Evolutionary conservation across 2,329 filamentous ascomycete genomes (phyloP).

Genomic region (Diatrype stigma): DNA sequence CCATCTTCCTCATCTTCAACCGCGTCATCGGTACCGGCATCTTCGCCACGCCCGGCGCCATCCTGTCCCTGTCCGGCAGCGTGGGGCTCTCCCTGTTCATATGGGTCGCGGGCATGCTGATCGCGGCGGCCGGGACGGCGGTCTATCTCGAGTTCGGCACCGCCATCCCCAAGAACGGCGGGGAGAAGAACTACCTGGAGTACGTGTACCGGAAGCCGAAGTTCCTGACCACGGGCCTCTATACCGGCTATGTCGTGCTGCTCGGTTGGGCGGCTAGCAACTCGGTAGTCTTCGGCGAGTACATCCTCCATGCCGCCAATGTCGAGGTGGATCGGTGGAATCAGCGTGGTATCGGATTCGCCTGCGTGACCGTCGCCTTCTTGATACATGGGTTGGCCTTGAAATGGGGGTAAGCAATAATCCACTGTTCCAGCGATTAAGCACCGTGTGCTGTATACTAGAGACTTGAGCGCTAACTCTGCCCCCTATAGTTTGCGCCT

Average conservation of each 20-base stretch:
- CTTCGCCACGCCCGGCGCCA: constrained; percentile 51
- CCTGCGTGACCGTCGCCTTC: constrained; percentile 51
- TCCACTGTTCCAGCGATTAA: background rate
- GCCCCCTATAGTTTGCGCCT: constrained; percentile 38
- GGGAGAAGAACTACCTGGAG: constrained; percentile 65
- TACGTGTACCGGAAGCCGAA: constrained; percentile 55
- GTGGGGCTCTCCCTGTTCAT: constrained; percentile 41
- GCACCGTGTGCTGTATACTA: too few relatives aligned
- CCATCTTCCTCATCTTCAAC: constrained; percentile 52
- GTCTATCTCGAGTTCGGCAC: constrained; percentile 62
- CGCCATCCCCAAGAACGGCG: constrained; percentile 57
- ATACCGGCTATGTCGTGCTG: constrained; percentile 58
- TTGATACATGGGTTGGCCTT: constrained; percentile 48
- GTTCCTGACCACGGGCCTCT: constrained; percentile 55
- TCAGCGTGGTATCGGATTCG: constrained; percentile 52
- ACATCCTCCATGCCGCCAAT: constrained; percentile 50
- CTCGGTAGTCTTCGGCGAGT: constrained; percentile 54
- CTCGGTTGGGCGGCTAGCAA: constrained; percentile 59
- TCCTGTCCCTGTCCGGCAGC: constrained; percentile 48
- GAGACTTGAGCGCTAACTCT: background rate
- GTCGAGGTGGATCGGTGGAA: constrained; percentile 47
- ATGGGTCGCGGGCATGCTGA: constrained; percentile 38
- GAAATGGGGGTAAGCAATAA: constrained; percentile 42
- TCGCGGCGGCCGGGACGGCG: constrained; percentile 55
- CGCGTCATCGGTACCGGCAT: constrained; percentile 58